Evolutionary conservation across 805 yeast species (phyloP), one percentile per base, ranked within the genome.

Genomic region (Zygosaccharomyces lentus): DNA sequence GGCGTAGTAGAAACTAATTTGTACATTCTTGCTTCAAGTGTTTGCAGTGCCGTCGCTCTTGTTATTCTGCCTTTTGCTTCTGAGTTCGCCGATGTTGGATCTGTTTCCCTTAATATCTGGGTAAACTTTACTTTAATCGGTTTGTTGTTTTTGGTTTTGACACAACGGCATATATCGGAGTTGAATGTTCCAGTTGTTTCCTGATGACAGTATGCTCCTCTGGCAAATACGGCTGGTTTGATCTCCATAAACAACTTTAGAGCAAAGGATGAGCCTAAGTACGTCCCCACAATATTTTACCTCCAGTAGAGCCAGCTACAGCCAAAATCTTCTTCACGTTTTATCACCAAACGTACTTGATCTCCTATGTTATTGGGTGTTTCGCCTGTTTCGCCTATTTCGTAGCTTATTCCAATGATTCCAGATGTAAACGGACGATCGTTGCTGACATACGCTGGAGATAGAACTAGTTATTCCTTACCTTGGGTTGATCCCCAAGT

Each of bases 191-290:
- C 52, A 64, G 73, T 2, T 68, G 73, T 48, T 72, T 72, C 57
- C 61, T 72, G 46, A 74, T 75, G 77, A 71, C 76, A 4, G 70
- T 77, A 77, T 37, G 73, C 77, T 52, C 80, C 81, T 2, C 67
- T 77, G 46, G 81, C 80, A 16, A 78, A 78, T 52, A 72, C 77
- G 34, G 81, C 80, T 36, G 82, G 82, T 46, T 71, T 78, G 47
- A 73, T 78, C 39, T 70, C 82, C 4, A 69, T 78, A 21, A 76
- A 71, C 51, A 72, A 77, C 34, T 78, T 77, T 60, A 64, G 75
- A 46, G 55, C 74, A 9, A 69, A 70, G 46, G 81, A 76, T 57
- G 73, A 80, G 12, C 82, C 82, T 12, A 72, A 69, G 32, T 78
- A 76, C 52, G 64, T 57, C 35, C 77, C 76, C 1, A 82, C 81